Percentiles rank a stretch among this genome's conserved stretches.
phyloP scores from a whole-genome alignment of 2,329 filamentous ascomycete genomes.

The Dactylonectria estremocensis region DNA sequence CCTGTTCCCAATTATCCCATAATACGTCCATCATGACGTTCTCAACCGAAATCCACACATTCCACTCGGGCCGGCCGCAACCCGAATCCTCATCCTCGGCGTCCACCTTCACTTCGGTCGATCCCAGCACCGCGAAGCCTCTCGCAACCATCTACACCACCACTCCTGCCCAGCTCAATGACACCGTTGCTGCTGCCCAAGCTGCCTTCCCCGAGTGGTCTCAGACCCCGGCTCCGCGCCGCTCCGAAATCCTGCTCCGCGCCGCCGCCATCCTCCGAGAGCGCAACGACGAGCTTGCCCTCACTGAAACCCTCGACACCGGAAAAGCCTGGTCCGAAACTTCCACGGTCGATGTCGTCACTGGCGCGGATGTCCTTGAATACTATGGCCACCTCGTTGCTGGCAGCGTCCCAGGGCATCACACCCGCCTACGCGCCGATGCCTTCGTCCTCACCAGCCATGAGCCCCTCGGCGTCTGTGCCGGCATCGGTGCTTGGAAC shows the following conservation, averaged over 20 bases:
- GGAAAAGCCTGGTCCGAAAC: conserved; percentile 91
- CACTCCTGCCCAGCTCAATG: conserved; percentile 77
- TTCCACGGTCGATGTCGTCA: conserved; percentile 85
- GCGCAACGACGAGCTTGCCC: conserved; percentile 85
- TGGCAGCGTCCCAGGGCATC: conserved; percentile 86
- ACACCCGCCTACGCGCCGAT: conserved; percentile 79
- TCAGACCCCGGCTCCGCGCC: conserved; percentile 79
- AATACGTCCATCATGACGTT: conserved; percentile 52
- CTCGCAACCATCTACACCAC: conserved; percentile 82
- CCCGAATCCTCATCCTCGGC: conserved; percentile 68
- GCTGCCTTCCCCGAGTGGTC: conserved; percentile 85
- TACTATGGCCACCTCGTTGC: conserved; percentile 88
- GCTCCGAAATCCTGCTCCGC: conserved; percentile 83
- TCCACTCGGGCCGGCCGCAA: conserved; percentile 81
- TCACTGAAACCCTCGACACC: conserved; percentile 86
- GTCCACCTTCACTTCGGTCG: conserved; percentile 78
- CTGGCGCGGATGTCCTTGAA: conserved; percentile 87
- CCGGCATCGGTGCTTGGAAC: conserved; percentile 92
- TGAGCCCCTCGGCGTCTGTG: conserved; percentile 86
- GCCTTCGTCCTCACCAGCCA: conserved; percentile 89
- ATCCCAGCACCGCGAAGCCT: conserved; percentile 79
- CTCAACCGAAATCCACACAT: conserved; percentile 70
- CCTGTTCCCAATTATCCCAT: background rate
- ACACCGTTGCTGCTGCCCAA: conserved; percentile 79
- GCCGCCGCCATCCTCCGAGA: conserved; percentile 81